Percentiles rank a stretch among this genome's conserved stretches.
Conservation (phyloP, 805 yeast genomes). For the Starmera dryadoides region DNA sequence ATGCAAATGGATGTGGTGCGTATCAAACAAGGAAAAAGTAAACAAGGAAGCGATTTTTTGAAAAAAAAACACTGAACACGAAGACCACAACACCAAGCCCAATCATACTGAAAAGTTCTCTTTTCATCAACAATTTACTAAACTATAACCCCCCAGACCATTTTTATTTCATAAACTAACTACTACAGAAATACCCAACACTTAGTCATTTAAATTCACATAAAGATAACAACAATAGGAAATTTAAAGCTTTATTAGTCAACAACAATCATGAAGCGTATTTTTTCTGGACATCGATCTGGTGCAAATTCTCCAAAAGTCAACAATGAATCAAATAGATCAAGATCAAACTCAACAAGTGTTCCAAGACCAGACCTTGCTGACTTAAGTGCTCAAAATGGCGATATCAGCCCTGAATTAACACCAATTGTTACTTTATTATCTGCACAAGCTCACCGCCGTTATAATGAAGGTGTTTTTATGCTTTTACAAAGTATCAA, state of each 20-base stretch:
- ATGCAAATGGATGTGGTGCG: too few species aligned
- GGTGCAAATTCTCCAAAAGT: slow-evolving; percentile 12
- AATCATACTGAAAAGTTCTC: too few species aligned
- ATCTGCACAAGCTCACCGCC: slow-evolving; percentile 67
- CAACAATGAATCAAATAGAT: slow-evolving; percentile 3
- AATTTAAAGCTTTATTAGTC: not conserved
- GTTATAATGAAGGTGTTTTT: slow-evolving; percentile 71
- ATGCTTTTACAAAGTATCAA: slow-evolving; percentile 67
- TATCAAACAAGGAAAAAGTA: too few species aligned
- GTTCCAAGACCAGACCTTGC: slow-evolving; percentile 1
- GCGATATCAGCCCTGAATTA: slow-evolving; percentile 28
- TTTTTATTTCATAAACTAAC: too few species aligned
- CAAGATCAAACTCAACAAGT: slow-evolving; percentile 11
- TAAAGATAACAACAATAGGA: too few species aligned
- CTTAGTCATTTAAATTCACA: too few species aligned
- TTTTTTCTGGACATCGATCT: slow-evolving; percentile 16
- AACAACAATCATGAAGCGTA: slow-evolving; percentile 12
- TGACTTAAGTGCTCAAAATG: slow-evolving; percentile 1
- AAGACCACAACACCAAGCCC: too few species aligned
- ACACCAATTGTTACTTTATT: slow-evolving; percentile 68
- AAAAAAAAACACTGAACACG: too few species aligned
- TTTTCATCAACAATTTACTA: too few species aligned
- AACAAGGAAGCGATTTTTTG: too few species aligned
- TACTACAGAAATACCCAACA: too few species aligned
- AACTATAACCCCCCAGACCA: too few species aligned